phyloP scores from a whole-genome alignment of 2,329 filamentous ascomycete genomes.

The Fusarium sp. region DNA sequence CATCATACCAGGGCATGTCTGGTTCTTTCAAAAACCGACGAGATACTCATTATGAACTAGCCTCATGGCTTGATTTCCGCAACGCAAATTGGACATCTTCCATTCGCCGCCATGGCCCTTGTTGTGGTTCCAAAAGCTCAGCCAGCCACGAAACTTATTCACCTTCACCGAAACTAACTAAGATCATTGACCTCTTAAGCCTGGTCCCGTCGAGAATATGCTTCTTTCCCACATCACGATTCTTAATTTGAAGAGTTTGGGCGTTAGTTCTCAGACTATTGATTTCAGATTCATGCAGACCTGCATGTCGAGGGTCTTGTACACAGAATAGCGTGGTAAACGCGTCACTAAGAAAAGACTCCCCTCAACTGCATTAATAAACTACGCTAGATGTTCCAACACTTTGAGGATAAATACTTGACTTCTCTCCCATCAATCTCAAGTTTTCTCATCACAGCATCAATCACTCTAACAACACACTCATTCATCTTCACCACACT shows the following conservation, averaged over 20 bases:
- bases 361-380: not conserved
- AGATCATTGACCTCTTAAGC: not conserved
- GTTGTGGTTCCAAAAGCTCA: not conserved
- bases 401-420: not conserved
- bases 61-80: no score
- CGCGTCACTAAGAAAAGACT: not conserved
- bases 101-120: fast-evolving
- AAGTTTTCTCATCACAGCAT: not conserved
- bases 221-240: not conserved
- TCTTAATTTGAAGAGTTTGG: not conserved
- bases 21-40: fast-evolving
- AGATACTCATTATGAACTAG: not conserved
- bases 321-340: not conserved
- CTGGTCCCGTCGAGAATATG: fast-evolving
- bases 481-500: not conserved
- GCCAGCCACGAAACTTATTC: not conserved
- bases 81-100: not conserved
- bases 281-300: slow-evolving; percentile 1
- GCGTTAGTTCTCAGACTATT: not conserved
- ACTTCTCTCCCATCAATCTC: no score
- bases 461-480: not conserved
- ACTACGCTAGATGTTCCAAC: fast-evolving
- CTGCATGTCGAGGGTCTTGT: not conserved
- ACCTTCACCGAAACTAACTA: no score
- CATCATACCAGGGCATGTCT: no score